Conservation (phyloP, 2,329 filamentous ascomycete genomes). For the Myriosclerotinia scirpicola region DNA sequence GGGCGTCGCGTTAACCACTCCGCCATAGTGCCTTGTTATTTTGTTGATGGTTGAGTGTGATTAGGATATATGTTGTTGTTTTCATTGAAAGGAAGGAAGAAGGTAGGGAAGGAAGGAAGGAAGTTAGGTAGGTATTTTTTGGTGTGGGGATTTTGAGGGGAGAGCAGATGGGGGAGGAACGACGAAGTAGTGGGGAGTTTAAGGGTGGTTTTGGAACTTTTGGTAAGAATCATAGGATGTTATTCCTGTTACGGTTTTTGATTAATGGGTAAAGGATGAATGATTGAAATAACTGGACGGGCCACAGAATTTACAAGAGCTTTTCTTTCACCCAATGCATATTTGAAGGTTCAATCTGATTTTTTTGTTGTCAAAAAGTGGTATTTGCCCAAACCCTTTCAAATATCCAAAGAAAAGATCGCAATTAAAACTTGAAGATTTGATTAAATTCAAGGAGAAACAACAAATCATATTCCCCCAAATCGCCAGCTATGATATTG, state of each 20-base stretch:
- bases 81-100: no score
- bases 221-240: no score
- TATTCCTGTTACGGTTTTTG: no score
- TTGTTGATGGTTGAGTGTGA: neutral
- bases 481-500: neutral
- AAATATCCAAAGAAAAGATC: neutral
- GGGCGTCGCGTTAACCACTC: constrained; percentile 34
- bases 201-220: no score
- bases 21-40: constrained; percentile 29
- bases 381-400: neutral
- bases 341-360: neutral
- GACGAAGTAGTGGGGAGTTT: no score
- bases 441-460: neutral
- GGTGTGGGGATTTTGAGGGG: no score
- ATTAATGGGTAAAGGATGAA: no score
- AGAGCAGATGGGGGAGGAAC: neutral
- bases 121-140: no score
- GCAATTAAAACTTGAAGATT: neutral
- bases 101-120: neutral
- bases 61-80: neutral
- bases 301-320: neutral
- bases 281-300: no score
- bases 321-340: neutral
- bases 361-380: no score
- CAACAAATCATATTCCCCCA: neutral